Percentiles rank a stretch among this genome's conserved stretches.
Evolutionary conservation across 2,329 filamentous ascomycete species (phyloP).

Genomic region (Hymenoscyphus albidus): DNA sequence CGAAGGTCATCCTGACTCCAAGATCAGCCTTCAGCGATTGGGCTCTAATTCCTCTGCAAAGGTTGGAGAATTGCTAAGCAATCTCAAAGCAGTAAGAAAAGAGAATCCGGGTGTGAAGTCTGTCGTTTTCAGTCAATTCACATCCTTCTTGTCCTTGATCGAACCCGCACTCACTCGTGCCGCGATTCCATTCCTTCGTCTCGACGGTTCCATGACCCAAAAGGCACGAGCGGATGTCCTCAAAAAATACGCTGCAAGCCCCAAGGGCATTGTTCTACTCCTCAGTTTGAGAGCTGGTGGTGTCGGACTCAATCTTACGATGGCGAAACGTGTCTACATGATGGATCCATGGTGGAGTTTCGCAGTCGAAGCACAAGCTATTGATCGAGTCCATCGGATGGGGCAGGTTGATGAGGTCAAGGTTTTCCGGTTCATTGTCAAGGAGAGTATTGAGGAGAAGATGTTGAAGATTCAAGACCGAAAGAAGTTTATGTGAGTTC

Average conservation of each 20-base stretch:
- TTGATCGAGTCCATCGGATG: slow-evolving; percentile 96
- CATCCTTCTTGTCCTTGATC: slow-evolving; percentile 89
- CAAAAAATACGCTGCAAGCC: slow-evolving; percentile 60
- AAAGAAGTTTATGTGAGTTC: slow-evolving; percentile 88
- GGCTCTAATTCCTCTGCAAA: slow-evolving; percentile 78
- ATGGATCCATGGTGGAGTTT: slow-evolving; percentile 99
- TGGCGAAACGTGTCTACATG: slow-evolving; percentile 88
- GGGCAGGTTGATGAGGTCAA: slow-evolving; percentile 83
- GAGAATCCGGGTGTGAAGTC: slow-evolving; percentile 72
- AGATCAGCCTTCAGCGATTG: slow-evolving; percentile 58
- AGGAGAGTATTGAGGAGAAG: slow-evolving; percentile 87
- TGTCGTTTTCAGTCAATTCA: slow-evolving; percentile 96
- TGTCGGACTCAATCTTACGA: slow-evolving; percentile 88
- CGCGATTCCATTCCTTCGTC: slow-evolving; percentile 75
- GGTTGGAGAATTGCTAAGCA: slow-evolving; percentile 71
- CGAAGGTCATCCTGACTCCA: slow-evolving; percentile 55
- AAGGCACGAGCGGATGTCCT: slow-evolving; percentile 78
- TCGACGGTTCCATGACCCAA: slow-evolving; percentile 88
- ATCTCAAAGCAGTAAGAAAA: slow-evolving; percentile 66
- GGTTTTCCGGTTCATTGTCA: slow-evolving; percentile 84
- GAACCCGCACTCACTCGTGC: slow-evolving; percentile 70
- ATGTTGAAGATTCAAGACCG: slow-evolving; percentile 92
- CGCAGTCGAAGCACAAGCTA: slow-evolving; percentile 92
- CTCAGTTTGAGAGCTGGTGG: slow-evolving; percentile 86
- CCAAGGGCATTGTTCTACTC: slow-evolving; percentile 69